Conservation (phyloP, 495 filamentous ascomycete genomes). For the Staphylotrichum longicolle region DNA sequence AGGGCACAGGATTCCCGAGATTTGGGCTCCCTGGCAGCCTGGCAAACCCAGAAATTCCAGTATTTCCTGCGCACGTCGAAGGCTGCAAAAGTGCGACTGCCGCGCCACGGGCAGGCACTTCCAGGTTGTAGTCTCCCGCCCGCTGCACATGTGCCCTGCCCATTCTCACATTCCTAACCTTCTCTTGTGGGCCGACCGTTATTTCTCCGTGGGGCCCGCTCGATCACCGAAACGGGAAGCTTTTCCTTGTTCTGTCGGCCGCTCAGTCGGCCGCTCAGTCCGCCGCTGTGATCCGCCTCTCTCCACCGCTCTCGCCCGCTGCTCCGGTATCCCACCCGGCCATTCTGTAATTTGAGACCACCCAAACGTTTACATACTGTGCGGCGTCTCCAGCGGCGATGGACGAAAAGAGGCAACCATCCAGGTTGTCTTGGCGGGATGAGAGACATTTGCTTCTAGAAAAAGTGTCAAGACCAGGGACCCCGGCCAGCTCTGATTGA, state of each 20-base stretch:
- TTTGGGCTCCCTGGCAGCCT: neutral
- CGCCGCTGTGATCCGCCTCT: no score
- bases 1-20: neutral
- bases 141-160: neutral
- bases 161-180: constrained; percentile 3
- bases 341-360: neutral
- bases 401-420: neutral
- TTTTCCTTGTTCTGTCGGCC: neutral
- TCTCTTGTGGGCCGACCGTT: constrained; percentile 14
- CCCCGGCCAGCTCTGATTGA: constrained; percentile 3
- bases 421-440: constrained; percentile 11
- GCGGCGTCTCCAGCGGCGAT: neutral
- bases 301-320: no score
- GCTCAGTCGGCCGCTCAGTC: neutral
- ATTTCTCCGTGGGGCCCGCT: neutral
- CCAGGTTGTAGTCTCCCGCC: neutral
- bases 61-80: no score
- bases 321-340: no score
- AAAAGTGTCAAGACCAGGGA: constrained; percentile 6
- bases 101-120: constrained; percentile 1
- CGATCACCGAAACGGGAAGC: constrained; percentile 3
- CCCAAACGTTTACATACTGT: neutral
- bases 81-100: neutral
- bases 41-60: no score
- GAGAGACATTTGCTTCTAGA: constrained; percentile 18